These are phyloP conservation scores for Penicillium herquei DNA, from an alignment of 495 filamentous ascomycete genomes.

Conservation along the genomic window DNA sequence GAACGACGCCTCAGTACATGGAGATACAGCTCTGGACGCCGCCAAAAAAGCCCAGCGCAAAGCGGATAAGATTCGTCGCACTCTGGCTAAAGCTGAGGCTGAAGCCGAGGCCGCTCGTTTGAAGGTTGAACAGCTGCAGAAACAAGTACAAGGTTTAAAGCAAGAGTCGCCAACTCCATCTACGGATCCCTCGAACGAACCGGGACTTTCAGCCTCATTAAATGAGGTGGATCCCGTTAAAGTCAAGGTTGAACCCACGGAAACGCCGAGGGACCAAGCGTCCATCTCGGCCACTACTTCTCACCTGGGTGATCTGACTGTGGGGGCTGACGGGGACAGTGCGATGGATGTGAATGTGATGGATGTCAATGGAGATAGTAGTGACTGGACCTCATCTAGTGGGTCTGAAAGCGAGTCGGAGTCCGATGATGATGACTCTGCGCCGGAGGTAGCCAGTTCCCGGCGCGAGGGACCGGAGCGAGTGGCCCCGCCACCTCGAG, in stretches of 20 bases:
- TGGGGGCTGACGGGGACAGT: background rate
- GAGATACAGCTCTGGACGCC: conserved; percentile 32
- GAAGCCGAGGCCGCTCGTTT: conserved; percentile 43
- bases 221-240: conserved; percentile 2
- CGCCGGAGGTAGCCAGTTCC: conserved; percentile 43
- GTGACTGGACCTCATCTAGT: conserved; percentile 15
- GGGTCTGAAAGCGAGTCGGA: conserved; percentile 29
- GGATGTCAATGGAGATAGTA: background rate
- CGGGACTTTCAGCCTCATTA: conserved; percentile 2
- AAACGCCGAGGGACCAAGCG: background rate
- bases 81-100: conserved; percentile 49
- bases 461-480: conserved; percentile 41
- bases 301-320: background rate
- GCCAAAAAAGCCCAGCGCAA: conserved; percentile 46
- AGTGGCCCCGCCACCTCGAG: conserved; percentile 42
- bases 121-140: conserved; percentile 35
- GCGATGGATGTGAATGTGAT: background rate
- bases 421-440: conserved; percentile 37
- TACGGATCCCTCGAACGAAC: background rate
- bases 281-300: background rate
- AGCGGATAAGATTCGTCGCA: conserved; percentile 48
- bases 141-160: conserved; percentile 15
- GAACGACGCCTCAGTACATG: conserved; percentile 6
- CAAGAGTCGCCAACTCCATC: conserved; percentile 4
- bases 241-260: background rate